These are phyloP conservation scores for Verruconis gallopava DNA, from an alignment of 2,329 filamentous ascomycete genomes.

Conservation along the genomic window DNA sequence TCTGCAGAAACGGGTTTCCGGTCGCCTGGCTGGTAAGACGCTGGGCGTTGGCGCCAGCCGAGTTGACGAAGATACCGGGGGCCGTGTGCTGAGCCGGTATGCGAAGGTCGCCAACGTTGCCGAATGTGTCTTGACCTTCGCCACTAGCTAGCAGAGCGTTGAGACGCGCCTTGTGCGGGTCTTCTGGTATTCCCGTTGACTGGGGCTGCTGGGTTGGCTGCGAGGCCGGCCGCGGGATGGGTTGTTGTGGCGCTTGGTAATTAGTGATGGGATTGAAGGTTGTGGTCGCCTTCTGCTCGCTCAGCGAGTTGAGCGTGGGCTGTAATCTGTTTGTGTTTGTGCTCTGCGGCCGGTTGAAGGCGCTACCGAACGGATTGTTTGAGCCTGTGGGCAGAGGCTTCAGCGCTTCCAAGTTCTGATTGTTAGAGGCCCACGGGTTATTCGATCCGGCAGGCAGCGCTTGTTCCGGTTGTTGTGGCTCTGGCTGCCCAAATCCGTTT, in stretches of 20 bases:
- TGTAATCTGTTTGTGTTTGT: constrained; percentile 45
- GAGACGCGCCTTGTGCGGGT: constrained; percentile 57
- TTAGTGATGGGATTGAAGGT: constrained; percentile 44
- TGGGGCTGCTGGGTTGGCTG: constrained; percentile 29
- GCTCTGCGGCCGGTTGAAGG: constrained; percentile 48
- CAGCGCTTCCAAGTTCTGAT: constrained; percentile 46
- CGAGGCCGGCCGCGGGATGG: constrained; percentile 24
- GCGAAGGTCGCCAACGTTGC: constrained; percentile 89
- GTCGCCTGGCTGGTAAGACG: constrained; percentile 54
- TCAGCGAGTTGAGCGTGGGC: constrained; percentile 60
- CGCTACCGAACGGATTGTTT: constrained; percentile 87
- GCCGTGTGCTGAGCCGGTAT: constrained; percentile 95
- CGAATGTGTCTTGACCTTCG: constrained; percentile 93
- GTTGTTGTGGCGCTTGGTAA: constrained; percentile 30
- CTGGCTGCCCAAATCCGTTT: constrained; percentile 18
- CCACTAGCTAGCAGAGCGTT: constrained; percentile 76
- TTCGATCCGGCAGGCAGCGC: constrained; percentile 68
- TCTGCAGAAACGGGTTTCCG: constrained; percentile 70
- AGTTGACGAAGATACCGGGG: constrained; percentile 93
- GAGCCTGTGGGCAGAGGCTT: constrained; percentile 83
- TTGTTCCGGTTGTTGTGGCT: constrained; percentile 43
- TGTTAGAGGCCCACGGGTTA: constrained; percentile 70
- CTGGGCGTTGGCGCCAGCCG: constrained; percentile 68
- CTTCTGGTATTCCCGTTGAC: constrained; percentile 27
- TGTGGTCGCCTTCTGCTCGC: constrained; percentile 69